Base-by-base conservation (phyloP, 106 monocot genomes). In the Apostasia shenzhenica region DNA sequence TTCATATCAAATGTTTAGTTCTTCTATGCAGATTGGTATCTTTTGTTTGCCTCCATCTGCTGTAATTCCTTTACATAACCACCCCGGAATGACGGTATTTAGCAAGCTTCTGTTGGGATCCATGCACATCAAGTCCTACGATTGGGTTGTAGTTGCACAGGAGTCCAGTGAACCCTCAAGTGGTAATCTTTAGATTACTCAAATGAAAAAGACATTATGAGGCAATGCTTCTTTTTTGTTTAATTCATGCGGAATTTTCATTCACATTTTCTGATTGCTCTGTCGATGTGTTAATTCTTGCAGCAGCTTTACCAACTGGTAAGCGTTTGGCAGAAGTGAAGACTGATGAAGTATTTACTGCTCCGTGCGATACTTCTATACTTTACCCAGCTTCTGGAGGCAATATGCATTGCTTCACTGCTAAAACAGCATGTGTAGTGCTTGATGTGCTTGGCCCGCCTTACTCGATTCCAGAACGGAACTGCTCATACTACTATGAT, bases 31-130 rank as follows among this genome's bases (percentile, higher is more conserved):
- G 92, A 93, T 93, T 67, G 67, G 88, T 57, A 78, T 93, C 8
- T 89, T 93, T 70, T 89, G 81, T 61, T 81, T 93, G 65, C 93
- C 93, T 64, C 75, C 81, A n/a, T 62, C 61, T 40, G 81, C 78
- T 11, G 79, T 86, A 37, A 86, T 94, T 63, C 95, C 95, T 12
- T 78, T 95, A 45, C 95, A 95, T 71, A 88, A 91, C 54, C 95
- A 95, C 67, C 95, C 95, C 8, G 91, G 82, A 44, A 95, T 95
- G 95, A 95, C 95, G 26, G 95, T 95, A 41, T 91, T 95, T 69
- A 88, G 91, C 74, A 95, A 95, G 67, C 67, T 95, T 54, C 84
- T 95, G 3, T 84, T 86, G 45, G 95, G 95, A 0, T 86, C 86
- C 42, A 86, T 95, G 91, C 95, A 91, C 66, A 86, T 95, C 14